Evolutionary conservation across 192 early-diverging fungal species (phyloP), one percentile per base, ranked within the genome.

Genomic region (Pecoramyces ruminantium): DNA sequence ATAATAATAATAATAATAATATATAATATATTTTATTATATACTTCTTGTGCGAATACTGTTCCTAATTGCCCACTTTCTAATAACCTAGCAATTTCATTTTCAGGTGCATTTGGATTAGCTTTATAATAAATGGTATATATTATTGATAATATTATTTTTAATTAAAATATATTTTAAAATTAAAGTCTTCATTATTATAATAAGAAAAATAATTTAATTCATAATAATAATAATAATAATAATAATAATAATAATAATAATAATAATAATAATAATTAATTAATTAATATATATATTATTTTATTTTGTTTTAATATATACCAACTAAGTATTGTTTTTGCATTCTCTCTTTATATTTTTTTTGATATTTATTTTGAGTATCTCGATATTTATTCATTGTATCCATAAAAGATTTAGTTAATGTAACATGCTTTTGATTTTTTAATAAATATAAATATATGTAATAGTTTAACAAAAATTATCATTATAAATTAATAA

Each of bases 281-380:
- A n/a, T n/a, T n/a, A n/a, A n/a, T n/a, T n/a, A n/a, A n/a, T n/a
- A n/a, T n/a, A n/a, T n/a, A n/a, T n/a, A n/a, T n/a, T 6, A 29
- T 78, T 4, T n/a, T 2, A 28, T 11, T n/a, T n/a, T n/a, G n/a
- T n/a, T n/a, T 25, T 13, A 51, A 18, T 40, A 84, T 34, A 81
- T 84, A 94, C 93, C 94, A 87, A 96, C 94, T 79, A 91, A 87
- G 84, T 91, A 92, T 81, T 96, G 94, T 82, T 93, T 85, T 83
- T 95, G 93, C 88, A 96, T 87, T 78, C 94, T 85, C 78, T 92
- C 89, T 81, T 94, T 90, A 84, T 94, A 95, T 86, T 95, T 95
- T 79, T 92, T 89, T 79, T 95, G 91, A 81, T 93, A 94, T 77
- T 91, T 92, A 81, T 89, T 87, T 83, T 96, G 94, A 13, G 93